Evolutionary conservation across 2,329 filamentous ascomycete species (phyloP).

Genomic region (Trichoderma simmonsii): DNA sequence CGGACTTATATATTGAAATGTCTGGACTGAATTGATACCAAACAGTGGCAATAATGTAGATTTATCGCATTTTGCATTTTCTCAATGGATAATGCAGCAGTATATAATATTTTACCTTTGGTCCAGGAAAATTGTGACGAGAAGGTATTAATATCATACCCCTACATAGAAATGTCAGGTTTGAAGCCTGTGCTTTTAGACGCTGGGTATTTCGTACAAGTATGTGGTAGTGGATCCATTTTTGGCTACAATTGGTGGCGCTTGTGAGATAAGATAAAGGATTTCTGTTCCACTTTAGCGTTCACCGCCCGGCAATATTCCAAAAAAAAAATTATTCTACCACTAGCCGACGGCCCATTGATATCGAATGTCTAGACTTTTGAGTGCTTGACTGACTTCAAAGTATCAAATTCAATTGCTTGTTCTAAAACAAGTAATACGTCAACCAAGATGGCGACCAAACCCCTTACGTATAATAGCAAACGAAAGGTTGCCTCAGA

Average conservation of each 20-base stretch:
- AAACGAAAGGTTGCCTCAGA: conserved; percentile 56
- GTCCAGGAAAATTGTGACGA: background rate
- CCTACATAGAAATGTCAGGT: background rate
- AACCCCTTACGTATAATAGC: conserved; percentile 43
- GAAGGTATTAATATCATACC: background rate
- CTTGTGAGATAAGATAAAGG: conserved; percentile 1
- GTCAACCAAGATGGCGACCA: conserved; percentile 44
- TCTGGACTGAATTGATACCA: background rate
- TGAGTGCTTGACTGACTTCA: background rate
- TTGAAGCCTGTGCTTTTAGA: background rate
- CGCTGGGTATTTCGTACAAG: background rate
- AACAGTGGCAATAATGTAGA: background rate
- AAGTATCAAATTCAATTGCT: background rate
- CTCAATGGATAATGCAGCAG: background rate
- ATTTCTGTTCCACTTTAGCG: background rate
- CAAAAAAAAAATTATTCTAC: conserved; percentile 25
- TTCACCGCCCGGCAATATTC: conserved; percentile 38
- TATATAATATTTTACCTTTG: background rate
- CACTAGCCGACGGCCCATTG: conserved; percentile 17
- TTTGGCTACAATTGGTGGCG: background rate
- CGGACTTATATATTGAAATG: background rate
- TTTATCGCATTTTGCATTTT: background rate
- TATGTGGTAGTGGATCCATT: background rate
- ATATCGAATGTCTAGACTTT: conserved; percentile 17
- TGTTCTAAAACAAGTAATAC: conserved; percentile 21